Base-by-base conservation (phyloP, 2,329 filamentous ascomycete species). In the Trichothecium roseum region DNA sequence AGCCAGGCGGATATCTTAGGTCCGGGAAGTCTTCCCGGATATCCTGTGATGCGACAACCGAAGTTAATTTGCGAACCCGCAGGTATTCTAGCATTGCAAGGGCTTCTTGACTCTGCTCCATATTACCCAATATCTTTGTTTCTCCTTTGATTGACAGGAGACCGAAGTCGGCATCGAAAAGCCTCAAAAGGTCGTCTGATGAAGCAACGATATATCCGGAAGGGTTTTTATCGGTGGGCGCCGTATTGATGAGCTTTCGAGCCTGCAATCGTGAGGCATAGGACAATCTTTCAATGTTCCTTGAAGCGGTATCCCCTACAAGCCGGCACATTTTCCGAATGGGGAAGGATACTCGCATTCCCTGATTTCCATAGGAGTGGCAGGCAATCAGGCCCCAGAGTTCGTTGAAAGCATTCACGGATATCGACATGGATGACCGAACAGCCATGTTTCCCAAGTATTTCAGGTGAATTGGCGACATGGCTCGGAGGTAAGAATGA, bases 361-460 rank as follows among this genome's bases (percentile, higher is more conserved):
- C 86, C 30, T 70, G 72, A 2, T 56, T 39, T 0, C 83, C 86
- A 47, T 94, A 94, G 0, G 81, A 75, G 51, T 94, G 87, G 41
- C 86, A 94, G 2, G 85, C 78, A 28, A 94, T 86, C 18, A 94
- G 62, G 0, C 87, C 88, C 88, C 87, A 94, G 0, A 94, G 61
- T 46, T 93, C 82, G 45, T 74, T 69, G 47, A 93, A 91, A 0
- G 84, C 84, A 43, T 86, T 91, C 50, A 94, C 84, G 1, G 86
- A 93, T 41, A 94, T 87, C 1, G 86, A 94, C 86, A 94, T 94
- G 43, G 85, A 94, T 0, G 85, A 85, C n/a, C 86, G 77, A 1
- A 94, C 86, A 7, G 79, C 81, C 87, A 94, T 94, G 51, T 94
- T 87, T 5, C 64, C 71, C 3, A 94, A 66, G 47, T 94, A 94